Evolutionary conservation across 2,329 filamentous ascomycete species (phyloP).

Genomic region (Colletotrichum theobromicola): DNA sequence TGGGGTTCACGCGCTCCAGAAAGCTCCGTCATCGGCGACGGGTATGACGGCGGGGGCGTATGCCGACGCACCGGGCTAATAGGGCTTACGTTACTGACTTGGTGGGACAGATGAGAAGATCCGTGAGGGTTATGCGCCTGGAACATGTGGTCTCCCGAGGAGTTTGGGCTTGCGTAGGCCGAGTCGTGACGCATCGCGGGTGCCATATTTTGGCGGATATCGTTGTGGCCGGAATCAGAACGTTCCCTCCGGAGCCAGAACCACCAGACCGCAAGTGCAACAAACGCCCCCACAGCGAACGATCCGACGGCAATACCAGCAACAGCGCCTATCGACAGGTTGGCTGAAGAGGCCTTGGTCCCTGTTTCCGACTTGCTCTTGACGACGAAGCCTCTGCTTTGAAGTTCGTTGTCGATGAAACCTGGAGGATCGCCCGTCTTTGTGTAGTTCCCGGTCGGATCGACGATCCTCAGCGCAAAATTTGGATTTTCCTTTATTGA

Average conservation of each 20-base stretch:
- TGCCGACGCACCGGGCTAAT: neutral
- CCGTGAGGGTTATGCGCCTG: neutral
- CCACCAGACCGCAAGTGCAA: neutral
- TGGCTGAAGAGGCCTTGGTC: neutral
- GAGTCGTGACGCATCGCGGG: neutral
- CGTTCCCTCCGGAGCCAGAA: neutral
- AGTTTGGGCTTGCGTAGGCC: neutral
- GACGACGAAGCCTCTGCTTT: conserved; percentile 7
- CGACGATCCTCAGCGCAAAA: neutral
- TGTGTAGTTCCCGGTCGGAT: conserved; percentile 5
- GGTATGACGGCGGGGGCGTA: conserved; percentile 12
- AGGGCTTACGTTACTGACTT: conserved; percentile 4
- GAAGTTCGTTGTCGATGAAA: conserved; percentile 9
- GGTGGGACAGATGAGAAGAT: neutral
- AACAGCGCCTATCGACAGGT: neutral
- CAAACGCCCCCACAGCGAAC: neutral
- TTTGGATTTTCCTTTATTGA: neutral
- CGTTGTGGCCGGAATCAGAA: neutral
- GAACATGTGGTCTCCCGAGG: conserved; percentile 9
- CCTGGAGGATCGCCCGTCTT: neutral
- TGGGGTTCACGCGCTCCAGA: neutral
- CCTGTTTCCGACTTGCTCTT: neutral
- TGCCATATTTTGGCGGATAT: neutral
- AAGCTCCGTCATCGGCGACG: conserved; percentile 6
- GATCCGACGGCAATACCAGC: conserved; percentile 6